Evolutionary conservation across 441 rosid species (phyloP).

Genomic region (Populus hybrid): DNA sequence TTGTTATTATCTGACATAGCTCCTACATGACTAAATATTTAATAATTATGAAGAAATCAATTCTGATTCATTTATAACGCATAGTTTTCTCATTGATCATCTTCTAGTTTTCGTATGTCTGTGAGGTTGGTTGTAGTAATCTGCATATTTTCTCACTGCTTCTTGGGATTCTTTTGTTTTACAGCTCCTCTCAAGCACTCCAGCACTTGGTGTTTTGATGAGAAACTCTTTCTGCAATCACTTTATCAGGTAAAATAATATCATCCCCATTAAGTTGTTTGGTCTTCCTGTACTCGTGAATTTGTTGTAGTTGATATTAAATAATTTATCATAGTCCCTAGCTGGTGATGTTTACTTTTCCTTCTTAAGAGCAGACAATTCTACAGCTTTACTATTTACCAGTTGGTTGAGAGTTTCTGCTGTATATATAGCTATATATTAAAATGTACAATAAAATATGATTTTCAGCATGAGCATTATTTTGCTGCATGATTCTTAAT

Average conservation of each 20-base stretch:
- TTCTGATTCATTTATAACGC: background rate
- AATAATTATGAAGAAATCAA: background rate
- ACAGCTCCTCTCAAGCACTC: constrained; percentile 52
- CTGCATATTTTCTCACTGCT: background rate
- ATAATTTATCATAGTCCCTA: background rate
- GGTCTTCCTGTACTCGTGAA: background rate
- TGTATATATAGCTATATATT: background rate
- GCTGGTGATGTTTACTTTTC: background rate
- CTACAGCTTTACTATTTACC: background rate
- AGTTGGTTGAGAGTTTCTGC: background rate
- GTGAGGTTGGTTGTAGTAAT: background rate
- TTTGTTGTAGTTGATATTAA: background rate
- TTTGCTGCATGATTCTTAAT: background rate
- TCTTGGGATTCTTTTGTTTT: constrained; percentile 17
- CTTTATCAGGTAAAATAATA: constrained; percentile 73
- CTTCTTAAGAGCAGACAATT: background rate
- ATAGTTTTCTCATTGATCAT: background rate
- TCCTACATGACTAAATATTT: background rate
- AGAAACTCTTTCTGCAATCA: constrained; percentile 72
- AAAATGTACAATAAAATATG: background rate
- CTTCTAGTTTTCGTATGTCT: background rate
- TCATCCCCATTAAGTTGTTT: background rate
- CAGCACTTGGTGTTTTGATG: constrained; percentile 73
- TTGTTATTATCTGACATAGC: background rate
- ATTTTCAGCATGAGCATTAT: background rate